phyloP scores from a whole-genome alignment of 2,329 filamentous ascomycete genomes.

The Herpotrichia juniperi region DNA sequence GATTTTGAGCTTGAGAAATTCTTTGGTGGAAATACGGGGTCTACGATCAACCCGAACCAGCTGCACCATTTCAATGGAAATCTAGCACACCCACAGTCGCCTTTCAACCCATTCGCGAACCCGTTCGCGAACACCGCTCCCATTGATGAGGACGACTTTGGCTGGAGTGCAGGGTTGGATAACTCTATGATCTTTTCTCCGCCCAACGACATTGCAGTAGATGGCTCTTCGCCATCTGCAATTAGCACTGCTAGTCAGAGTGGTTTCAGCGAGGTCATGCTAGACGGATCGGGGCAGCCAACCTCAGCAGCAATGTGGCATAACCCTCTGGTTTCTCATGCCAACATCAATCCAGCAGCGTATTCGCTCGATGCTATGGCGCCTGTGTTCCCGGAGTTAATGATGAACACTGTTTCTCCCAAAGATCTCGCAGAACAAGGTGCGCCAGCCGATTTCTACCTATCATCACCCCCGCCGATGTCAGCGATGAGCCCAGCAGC shows the following conservation, averaged over 20 bases:
- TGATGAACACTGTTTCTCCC: constrained; percentile 72
- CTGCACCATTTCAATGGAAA: constrained; percentile 89
- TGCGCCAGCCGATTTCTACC: constrained; percentile 72
- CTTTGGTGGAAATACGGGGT: constrained; percentile 64
- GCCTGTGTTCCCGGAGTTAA: constrained; percentile 75
- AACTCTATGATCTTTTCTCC: constrained; percentile 62
- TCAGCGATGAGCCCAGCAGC: constrained; percentile 72
- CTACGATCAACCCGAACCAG: constrained; percentile 69
- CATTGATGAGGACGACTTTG: constrained; percentile 76
- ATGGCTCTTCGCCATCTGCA: constrained; percentile 92
- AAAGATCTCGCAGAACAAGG: constrained; percentile 75
- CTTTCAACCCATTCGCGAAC: constrained; percentile 45
- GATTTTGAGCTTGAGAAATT: constrained; percentile 72
- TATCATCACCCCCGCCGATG: constrained; percentile 79
- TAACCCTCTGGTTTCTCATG: constrained; percentile 66
- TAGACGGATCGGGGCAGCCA: constrained; percentile 68
- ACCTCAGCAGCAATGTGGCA: constrained; percentile 48
- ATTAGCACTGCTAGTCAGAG: constrained; percentile 95
- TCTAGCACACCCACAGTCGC: constrained; percentile 64
- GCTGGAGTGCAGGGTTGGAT: constrained; percentile 85
- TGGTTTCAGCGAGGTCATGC: constrained; percentile 87
- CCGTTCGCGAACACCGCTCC: constrained; percentile 66
- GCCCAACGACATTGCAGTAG: constrained; percentile 78
- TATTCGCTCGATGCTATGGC: constrained; percentile 78
- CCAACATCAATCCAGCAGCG: constrained; percentile 67